phyloP scores from a whole-genome alignment of 176 grass and related monocot species.

The Juncus effusus region DNA sequence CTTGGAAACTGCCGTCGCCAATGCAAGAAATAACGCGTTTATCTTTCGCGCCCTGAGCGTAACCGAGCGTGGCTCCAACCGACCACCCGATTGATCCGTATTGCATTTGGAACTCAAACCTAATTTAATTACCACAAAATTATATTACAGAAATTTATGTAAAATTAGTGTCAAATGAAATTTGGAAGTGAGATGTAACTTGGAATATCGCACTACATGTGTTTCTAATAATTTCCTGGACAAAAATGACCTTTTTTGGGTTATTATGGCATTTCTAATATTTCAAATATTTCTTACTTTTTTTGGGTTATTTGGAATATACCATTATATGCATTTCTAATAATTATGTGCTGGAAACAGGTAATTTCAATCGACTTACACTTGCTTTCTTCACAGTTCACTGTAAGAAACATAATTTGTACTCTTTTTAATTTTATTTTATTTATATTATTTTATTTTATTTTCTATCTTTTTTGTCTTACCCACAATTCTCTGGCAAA shows the following conservation, averaged over 20 bases:
- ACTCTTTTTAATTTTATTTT: slow-evolving; percentile 5
- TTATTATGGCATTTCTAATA: neutral
- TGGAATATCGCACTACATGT: neutral
- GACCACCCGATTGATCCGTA: slow-evolving; percentile 74
- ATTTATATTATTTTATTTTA: neutral
- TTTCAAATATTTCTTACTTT: neutral
- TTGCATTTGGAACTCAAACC: slow-evolving; percentile 72
- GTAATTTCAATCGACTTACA: too few relatives aligned
- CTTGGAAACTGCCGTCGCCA: slow-evolving; percentile 63
- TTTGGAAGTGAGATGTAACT: neutral
- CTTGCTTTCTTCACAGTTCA: too few relatives aligned
- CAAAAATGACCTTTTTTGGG: neutral
- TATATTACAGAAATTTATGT: slow-evolving; percentile 1
- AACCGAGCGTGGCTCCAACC: slow-evolving; percentile 59
- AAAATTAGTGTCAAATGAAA: neutral
- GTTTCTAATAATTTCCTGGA: slow-evolving; percentile 1
- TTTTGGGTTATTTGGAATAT: neutral
- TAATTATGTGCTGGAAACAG: neutral
- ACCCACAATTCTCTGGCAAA: slow-evolving; percentile 57
- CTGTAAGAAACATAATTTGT: too few relatives aligned
- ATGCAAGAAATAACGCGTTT: slow-evolving; percentile 66
- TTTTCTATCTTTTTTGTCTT: neutral
- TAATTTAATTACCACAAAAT: slow-evolving; percentile 22
- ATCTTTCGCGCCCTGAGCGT: slow-evolving; percentile 55
- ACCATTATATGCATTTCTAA: neutral